Percentiles rank a stretch among this genome's conserved stretches.
Conservation (phyloP, 2,329 filamentous ascomycete species). For the Colletotrichum trifolii region DNA sequence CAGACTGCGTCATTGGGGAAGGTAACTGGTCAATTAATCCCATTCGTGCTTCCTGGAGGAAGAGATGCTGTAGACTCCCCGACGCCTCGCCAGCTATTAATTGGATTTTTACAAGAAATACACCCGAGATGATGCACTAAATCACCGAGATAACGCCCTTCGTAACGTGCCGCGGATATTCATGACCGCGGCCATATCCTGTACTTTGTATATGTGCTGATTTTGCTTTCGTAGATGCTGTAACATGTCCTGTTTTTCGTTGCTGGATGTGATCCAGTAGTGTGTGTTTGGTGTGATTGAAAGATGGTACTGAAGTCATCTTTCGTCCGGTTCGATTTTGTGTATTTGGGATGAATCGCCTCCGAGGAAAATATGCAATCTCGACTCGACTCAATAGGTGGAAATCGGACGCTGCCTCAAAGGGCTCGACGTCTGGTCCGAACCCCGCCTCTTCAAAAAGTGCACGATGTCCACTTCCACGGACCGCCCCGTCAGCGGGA, state of each 20-base stretch:
- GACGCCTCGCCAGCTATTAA: too few relatives aligned
- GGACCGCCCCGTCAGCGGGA: constrained; percentile 47
- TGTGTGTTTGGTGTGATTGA: too few relatives aligned
- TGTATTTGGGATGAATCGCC: too few relatives aligned
- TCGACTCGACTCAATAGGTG: constrained; percentile 45
- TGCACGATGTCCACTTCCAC: constrained; percentile 50
- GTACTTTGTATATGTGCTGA: constrained; percentile 11
- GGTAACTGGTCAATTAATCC: too few relatives aligned
- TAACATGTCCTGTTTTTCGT: background rate
- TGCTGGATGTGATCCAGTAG: too few relatives aligned
- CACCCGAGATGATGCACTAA: too few relatives aligned
- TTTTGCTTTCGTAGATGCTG: constrained; percentile 7
- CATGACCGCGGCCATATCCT: background rate
- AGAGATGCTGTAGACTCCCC: too few relatives aligned
- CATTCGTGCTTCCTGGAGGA: too few relatives aligned
- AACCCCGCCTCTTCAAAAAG: constrained; percentile 54
- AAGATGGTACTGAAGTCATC: background rate
- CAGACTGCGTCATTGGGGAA: too few relatives aligned
- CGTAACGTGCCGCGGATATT: background rate
- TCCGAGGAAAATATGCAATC: too few relatives aligned
- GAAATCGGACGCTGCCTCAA: constrained; percentile 50
- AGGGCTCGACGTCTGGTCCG: constrained; percentile 51
- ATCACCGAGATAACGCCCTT: too few relatives aligned
- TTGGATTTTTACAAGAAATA: too few relatives aligned
- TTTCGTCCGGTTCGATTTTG: background rate